Evolutionary conservation across 441 rosid species (phyloP).

Genomic region (Erodium texanum): DNA sequence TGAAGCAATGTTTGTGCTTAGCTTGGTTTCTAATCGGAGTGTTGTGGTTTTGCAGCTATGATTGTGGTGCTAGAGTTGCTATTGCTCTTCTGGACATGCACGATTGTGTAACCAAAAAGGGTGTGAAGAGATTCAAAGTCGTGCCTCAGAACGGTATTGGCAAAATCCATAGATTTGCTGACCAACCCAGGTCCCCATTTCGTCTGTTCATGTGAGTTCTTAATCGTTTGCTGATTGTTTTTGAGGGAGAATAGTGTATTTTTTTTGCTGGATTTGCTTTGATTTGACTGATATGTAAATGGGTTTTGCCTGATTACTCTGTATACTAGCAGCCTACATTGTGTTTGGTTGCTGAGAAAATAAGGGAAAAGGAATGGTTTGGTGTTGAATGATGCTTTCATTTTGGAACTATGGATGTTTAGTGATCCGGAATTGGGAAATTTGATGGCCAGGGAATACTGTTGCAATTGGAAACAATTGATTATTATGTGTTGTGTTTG

Average conservation of each 20-base stretch:
- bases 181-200: slow-evolving; percentile 1
- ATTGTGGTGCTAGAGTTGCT: neutral
- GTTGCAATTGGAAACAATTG: too few relatives aligned
- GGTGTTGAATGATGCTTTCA: neutral
- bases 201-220: neutral
- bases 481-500: neutral
- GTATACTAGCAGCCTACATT: neutral
- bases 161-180: neutral
- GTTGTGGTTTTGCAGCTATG: neutral
- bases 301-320: neutral
- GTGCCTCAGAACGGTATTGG: neutral
- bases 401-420: neutral
- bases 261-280: neutral
- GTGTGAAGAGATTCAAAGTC: neutral
- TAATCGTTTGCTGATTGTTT: neutral
- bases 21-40: neutral
- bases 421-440: neutral
- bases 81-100: neutral
- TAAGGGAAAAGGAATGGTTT: neutral
- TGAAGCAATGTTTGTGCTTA: neutral
- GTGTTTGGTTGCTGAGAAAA: neutral
- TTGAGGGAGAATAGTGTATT: neutral
- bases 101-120: neutral
- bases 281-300: neutral
- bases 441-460: neutral